Conservation (phyloP, 129 eudicot genomes). For the Pittosporum tobira region DNA sequence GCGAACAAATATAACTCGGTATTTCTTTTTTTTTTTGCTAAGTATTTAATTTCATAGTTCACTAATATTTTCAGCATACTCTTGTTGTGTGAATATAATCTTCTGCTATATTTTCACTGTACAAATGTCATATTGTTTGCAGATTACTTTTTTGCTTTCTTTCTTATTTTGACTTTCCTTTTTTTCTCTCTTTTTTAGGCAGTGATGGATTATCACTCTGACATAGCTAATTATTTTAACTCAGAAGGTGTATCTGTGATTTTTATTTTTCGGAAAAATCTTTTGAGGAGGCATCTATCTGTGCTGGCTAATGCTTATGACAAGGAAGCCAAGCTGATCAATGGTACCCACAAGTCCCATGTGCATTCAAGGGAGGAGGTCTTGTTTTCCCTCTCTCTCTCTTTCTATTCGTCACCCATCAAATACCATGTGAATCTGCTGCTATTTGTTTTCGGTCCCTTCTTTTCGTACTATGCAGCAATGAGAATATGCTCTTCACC, state of each 20-base stretch:
- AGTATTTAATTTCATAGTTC: no score
- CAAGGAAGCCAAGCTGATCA: slow-evolving; percentile 14
- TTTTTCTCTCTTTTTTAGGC: slow-evolving; percentile 1
- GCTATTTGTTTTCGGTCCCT: no score
- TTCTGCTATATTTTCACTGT: no score
- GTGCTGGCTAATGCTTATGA: slow-evolving; percentile 23
- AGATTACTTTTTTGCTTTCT: no score
- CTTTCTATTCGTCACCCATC: not conserved
- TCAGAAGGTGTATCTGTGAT: slow-evolving; percentile 17
- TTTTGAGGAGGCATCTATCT: slow-evolving; percentile 17
- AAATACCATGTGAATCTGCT: not conserved
- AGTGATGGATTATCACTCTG: slow-evolving; percentile 16
- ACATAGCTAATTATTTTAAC: slow-evolving; percentile 18
- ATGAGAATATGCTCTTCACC: no score
- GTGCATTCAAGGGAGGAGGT: slow-evolving; percentile 24
- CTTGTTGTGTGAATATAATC: no score
- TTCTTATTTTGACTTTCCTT: no score
- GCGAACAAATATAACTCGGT: no score
- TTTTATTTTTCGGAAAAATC: slow-evolving; percentile 22
- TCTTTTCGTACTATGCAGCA: not conserved
- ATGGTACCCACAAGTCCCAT: slow-evolving; percentile 27
- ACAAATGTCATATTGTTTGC: no score
- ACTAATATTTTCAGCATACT: no score
- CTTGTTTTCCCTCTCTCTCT: not conserved
- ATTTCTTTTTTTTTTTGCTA: no score